These are phyloP conservation scores for Ceratobasidium sp. DNA, from an alignment of 1,284 basidiomycete genomes.

Conservation along the genomic window DNA sequence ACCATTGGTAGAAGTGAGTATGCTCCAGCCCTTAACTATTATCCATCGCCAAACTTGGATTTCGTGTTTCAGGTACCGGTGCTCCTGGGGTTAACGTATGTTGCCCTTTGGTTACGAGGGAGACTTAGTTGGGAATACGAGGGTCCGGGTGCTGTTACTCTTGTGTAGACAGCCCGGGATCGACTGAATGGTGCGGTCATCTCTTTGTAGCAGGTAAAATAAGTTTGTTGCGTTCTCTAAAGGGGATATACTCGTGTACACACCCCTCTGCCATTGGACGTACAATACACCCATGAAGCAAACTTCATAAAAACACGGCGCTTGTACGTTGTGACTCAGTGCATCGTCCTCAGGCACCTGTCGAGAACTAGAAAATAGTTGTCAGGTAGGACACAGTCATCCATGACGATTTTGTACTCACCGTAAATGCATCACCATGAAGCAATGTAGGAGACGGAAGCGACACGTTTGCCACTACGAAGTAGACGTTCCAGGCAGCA, in stretches of 20 bases:
- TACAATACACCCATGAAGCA: not conserved
- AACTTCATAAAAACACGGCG: not conserved
- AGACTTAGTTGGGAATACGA: slow-evolving; percentile 65
- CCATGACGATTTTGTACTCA: not conserved
- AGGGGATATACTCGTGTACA: not conserved
- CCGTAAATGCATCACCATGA: not conserved
- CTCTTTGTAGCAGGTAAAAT: not conserved
- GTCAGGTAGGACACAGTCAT: too few relatives aligned
- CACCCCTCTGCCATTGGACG: too few relatives aligned
- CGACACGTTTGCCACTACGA: not conserved
- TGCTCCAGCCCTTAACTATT: not conserved
- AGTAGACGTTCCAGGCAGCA: slow-evolving; percentile 17
- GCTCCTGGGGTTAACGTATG: slow-evolving; percentile 78
- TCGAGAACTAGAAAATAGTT: not conserved
- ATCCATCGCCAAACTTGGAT: not conserved
- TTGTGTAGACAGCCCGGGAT: not conserved
- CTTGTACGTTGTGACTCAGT: too few relatives aligned
- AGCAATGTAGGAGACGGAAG: not conserved
- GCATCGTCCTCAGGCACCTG: not conserved
- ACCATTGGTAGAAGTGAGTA: slow-evolving; percentile 76
- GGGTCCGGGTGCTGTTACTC: slow-evolving; percentile 34
- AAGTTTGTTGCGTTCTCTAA: not conserved
- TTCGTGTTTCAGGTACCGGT: slow-evolving; percentile 69
- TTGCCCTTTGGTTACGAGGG: slow-evolving; percentile 69
- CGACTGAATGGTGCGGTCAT: too few relatives aligned